Evolutionary conservation across 257 asterid genomes (phyloP), one percentile per base, ranked within the genome.

Genomic region (Solanum sparsipilum): DNA sequence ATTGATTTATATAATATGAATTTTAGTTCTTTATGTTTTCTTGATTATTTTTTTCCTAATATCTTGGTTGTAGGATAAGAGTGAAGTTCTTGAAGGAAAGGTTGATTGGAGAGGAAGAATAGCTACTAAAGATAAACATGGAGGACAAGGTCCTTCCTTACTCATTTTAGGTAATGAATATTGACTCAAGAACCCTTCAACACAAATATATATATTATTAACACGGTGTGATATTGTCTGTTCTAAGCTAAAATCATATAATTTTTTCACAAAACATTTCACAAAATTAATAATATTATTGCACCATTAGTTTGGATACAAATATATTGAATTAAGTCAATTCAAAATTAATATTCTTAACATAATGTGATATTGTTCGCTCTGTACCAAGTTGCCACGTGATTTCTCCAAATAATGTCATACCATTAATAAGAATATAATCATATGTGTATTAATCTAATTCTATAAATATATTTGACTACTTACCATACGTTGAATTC

Each of bases 21-120:
- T 75, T 27, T 79, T 79, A 2, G 7, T n/a, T 35, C 35, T 84
- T 21, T 39, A 15, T 36, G 31, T 39, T 38, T 67, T 68, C 8
- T 67, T 15, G 35, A 85, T 38, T 5, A 2, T 23, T 27, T 32
- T 13, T 31, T 56, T 60, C 15, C 13, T 20, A 39, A 39, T 85
- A 25, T n/a, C 29, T 85, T 85, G 25, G 7, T 36, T 89, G 89
- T 91, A 93, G 96, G 97, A 93, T 10, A 89, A 84, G 13, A 89
- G 52, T 20, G 88, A 90, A n/a, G 87, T 92, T 27, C 85, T 94
- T 20, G 94, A 93, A 78, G 96, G 94, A 87, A 95, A 95, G 90
- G 98, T 93, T 84, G 96, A 95, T 78, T 94, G 98, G 98, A 94
- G 86, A 89, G 98, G 98, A 86, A 88, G 91, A 88, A 86, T 91